These are phyloP conservation scores for Leishmania guyanensis DNA, from an alignment of 208 protist genomes.

Conservation along the genomic window DNA sequence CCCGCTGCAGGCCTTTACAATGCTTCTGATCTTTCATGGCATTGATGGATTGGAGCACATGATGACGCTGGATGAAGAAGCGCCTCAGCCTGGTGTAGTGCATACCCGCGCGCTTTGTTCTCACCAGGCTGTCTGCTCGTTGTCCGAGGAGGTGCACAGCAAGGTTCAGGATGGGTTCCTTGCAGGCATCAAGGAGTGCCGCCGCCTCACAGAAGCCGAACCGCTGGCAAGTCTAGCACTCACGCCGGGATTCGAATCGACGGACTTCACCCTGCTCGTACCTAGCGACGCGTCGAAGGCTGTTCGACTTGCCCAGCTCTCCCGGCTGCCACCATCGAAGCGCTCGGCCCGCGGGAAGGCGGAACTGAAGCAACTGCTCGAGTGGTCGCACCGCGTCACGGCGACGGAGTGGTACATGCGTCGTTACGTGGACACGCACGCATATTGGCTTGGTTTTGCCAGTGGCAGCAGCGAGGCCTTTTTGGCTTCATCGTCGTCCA, in stretches of 20 bases:
- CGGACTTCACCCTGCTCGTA: slow-evolving; percentile 66
- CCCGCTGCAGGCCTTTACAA: slow-evolving; percentile 56
- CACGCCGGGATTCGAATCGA: slow-evolving; percentile 45
- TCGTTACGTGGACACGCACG: slow-evolving; percentile 65
- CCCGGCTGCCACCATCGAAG: slow-evolving; percentile 54
- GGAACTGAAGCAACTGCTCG: slow-evolving; percentile 43
- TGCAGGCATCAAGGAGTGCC: slow-evolving; percentile 54
- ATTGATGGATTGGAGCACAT: slow-evolving; percentile 29
- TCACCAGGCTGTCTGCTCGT: not conserved
- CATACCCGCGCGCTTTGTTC: slow-evolving; percentile 1
- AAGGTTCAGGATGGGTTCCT: slow-evolving; percentile 47
- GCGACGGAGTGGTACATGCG: slow-evolving; percentile 59
- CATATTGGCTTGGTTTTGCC: slow-evolving; percentile 82
- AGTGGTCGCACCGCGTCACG: slow-evolving; percentile 41
- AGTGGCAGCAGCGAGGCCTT: slow-evolving; percentile 61
- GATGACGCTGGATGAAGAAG: slow-evolving; percentile 10
- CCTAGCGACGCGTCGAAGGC: slow-evolving; percentile 47
- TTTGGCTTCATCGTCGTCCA: slow-evolving; percentile 24
- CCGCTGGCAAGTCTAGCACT: slow-evolving; percentile 48
- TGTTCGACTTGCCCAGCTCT: slow-evolving; percentile 62
- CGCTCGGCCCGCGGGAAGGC: slow-evolving; percentile 35
- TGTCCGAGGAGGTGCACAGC: slow-evolving; percentile 21
- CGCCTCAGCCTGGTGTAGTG: slow-evolving; percentile 1
- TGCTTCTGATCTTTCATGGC: slow-evolving; percentile 63
- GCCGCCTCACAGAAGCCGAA: slow-evolving; percentile 37